Evolutionary conservation across 176 grass and related monocot species (phyloP).

Genomic region (Guadua angustifolia): DNA sequence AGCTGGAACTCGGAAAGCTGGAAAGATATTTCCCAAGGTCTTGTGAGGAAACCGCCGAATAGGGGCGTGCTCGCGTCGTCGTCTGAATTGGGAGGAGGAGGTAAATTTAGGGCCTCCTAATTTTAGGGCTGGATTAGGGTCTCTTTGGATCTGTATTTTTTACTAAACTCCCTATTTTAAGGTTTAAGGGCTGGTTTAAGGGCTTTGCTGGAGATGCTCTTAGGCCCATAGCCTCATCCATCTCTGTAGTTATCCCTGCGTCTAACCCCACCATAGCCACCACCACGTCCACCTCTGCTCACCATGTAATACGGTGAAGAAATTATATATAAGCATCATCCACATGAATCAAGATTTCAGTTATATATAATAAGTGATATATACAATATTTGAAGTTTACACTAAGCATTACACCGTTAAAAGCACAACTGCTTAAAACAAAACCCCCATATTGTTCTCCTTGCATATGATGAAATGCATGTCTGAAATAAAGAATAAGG

Average conservation of each 20-base stretch:
- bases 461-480: neutral
- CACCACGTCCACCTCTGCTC: conserved; percentile 67
- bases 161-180: too few species aligned
- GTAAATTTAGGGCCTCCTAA: too few species aligned
- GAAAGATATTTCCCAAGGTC: too few species aligned
- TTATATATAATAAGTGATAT: neutral
- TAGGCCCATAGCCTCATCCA: conserved; percentile 81
- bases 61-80: too few species aligned
- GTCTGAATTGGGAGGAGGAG: too few species aligned
- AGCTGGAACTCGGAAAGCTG: too few species aligned
- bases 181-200: too few species aligned
- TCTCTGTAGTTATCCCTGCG: conserved; percentile 89
- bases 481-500: neutral
- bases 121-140: too few species aligned
- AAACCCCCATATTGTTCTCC: neutral
- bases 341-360: neutral
- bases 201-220: too few species aligned
- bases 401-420: neutral
- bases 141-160: too few species aligned
- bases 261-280: conserved; percentile 75
- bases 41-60: too few species aligned
- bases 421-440: neutral
- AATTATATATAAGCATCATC: conserved; percentile 14
- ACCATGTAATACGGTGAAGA: neutral
- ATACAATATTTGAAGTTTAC: neutral